phyloP scores from a whole-genome alignment of 2,329 filamentous ascomycete genomes.

The Dactylellina leptospora region DNA sequence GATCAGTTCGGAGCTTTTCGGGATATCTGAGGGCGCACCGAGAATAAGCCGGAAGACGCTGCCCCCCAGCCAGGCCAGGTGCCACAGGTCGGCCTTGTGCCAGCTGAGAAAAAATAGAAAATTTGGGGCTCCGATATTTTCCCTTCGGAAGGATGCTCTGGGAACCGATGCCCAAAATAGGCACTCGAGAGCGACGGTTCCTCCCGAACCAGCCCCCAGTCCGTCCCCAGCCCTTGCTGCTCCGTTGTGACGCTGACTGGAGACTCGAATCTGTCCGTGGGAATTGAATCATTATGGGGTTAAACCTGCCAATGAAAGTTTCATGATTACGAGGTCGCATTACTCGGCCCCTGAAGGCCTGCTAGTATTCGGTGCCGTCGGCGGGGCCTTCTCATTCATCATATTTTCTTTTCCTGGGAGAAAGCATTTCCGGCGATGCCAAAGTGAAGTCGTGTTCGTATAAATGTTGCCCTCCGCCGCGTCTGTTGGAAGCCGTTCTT shows the following conservation, averaged over 20 bases:
- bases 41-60: not conserved
- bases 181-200: constrained; percentile 30
- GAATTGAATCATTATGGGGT: no score
- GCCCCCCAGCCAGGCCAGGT: constrained; percentile 7
- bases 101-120: not conserved
- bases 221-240: constrained; percentile 14
- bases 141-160: constrained; percentile 5
- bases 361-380: not conserved
- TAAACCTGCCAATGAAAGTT: no score
- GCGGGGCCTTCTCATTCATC: not conserved
- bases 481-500: not conserved
- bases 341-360: not conserved
- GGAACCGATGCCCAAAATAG: constrained; percentile 38
- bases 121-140: constrained; percentile 26
- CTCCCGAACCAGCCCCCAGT: constrained; percentile 15
- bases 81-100: not conserved
- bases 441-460: not conserved
- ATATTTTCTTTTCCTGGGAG: not conserved
- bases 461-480: not conserved
- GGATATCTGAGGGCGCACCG: not conserved
- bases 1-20: constrained; percentile 31
- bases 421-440: not conserved
- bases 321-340: not conserved
- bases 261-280: not conserved
- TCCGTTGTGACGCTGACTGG: constrained; percentile 17